phyloP scores from a whole-genome alignment of 352 stramenopile genomes.

The Globisporangium orthogonon region DNA sequence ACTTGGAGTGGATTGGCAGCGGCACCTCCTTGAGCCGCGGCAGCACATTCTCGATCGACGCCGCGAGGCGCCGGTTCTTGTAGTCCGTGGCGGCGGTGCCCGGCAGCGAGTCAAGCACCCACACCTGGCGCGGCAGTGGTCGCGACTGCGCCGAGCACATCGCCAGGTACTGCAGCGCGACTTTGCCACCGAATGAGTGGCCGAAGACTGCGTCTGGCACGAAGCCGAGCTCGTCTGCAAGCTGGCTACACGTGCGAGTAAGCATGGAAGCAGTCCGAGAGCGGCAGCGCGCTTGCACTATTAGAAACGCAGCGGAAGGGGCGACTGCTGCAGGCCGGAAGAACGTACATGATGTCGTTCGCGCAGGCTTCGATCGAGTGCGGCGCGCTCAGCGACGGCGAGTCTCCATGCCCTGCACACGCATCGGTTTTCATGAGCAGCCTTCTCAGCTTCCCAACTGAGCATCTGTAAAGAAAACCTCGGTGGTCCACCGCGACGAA shows the following conservation, averaged over 20 bases:
- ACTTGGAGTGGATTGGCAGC: conserved; percentile 67
- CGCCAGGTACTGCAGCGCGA: conserved; percentile 64
- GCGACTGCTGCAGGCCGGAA: not conserved
- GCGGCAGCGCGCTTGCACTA: no score
- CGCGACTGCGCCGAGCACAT: conserved; percentile 36
- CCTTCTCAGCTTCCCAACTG: not conserved
- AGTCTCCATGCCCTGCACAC: conserved; percentile 57
- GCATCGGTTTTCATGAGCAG: not conserved
- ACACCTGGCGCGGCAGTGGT: conserved; percentile 44
- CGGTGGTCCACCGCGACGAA: conserved; percentile 65
- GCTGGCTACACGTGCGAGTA: conserved; percentile 21
- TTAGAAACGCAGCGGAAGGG: no score
- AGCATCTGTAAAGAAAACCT: conserved; percentile 20
- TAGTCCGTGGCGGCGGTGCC: conserved; percentile 61
- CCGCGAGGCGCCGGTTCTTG: conserved; percentile 44
- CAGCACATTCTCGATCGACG: conserved; percentile 70
- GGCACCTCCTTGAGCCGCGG: conserved; percentile 62
- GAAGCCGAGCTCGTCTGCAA: conserved; percentile 44
- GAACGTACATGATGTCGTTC: conserved; percentile 55
- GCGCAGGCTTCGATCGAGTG: conserved; percentile 63
- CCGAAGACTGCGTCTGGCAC: conserved; percentile 56
- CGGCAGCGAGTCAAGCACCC: conserved; percentile 67
- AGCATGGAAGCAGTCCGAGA: not conserved
- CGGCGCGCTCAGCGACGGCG: conserved; percentile 50
- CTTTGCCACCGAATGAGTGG: conserved; percentile 79